Base-by-base conservation (phyloP, 129 eudicot species). In the Helianthus tuberosus region DNA sequence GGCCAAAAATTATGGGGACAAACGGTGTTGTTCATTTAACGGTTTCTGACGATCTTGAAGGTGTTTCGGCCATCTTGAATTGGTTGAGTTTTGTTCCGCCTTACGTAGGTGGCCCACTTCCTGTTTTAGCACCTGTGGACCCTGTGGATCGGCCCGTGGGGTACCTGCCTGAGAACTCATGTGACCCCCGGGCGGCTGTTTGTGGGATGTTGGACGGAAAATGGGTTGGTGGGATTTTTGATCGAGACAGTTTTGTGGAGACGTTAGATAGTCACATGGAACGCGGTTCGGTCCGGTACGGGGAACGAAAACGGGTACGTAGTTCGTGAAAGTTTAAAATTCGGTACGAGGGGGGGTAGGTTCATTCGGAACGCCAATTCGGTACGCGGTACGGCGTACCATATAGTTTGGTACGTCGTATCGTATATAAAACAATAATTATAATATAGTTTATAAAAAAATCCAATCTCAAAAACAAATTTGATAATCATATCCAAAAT, bases 171-270 rank as follows among this genome's bases (percentile, higher is more conserved):
- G 99, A 95, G 66, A 95, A 86, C 75, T 68, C 92, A 11, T 95
- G 99, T 64, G 99, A 95, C 73, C 99, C 99, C 27, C 89, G 97
- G 49, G 97, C 91, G 20, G 99, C 99, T 69, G 84, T 95, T n/a
- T 81, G 82, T 32, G 99, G 99, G 64, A 63, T 79, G n/a, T 1
- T 73, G 38, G 97, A 87, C 46, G 83, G 82, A 12, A 78, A 77
- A 25, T 95, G 97, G 97, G 70, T 82, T 0, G 99, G 97, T 3
- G 99, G 99, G 75, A 89, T 95, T 35, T 95, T 95, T 8, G 99
- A 95, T 59, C 79, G 68, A 53, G 81, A 91, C 35, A 95, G 97
- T 82, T 95, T 95, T 73, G 88, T 95, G 16, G 99, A 95, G 83
- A 89, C 97, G 1, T 83, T 95, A 44, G 99, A 95, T n/a, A n/a